Evolutionary conservation across 1,284 basidiomycete species (phyloP).

Genomic region (Pseudozyma sp.): DNA sequence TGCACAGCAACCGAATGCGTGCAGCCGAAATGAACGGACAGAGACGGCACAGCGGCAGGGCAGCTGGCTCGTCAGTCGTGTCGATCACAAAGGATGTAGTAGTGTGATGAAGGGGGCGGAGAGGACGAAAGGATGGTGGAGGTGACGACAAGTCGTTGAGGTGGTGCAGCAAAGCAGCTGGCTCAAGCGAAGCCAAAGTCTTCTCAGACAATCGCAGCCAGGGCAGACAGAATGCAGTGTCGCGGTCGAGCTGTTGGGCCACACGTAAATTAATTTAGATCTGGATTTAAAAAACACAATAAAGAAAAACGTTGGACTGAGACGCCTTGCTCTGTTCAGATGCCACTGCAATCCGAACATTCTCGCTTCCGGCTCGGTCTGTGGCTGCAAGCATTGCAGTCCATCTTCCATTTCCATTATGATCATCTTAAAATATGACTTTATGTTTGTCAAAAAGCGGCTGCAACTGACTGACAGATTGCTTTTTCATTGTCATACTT

Average conservation of each 20-base stretch:
- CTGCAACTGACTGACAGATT: no score
- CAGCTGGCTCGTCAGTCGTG: background rate
- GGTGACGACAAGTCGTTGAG: background rate
- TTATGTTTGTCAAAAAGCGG: no score
- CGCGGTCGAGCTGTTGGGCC: constrained; percentile 2
- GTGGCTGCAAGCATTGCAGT: no score
- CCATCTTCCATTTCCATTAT: no score
- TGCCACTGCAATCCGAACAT: background rate
- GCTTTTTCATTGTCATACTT: no score
- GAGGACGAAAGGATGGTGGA: background rate
- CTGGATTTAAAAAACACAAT: background rate
- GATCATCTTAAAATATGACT: no score
- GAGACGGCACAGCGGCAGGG: background rate
- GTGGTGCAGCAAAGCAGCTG: no score
- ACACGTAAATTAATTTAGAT: background rate
- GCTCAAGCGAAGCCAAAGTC: background rate
- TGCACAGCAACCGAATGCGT: constrained; percentile 43
- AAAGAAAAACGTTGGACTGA: background rate
- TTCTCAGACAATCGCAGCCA: background rate
- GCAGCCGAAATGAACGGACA: constrained; percentile 1
- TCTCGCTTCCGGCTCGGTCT: no score
- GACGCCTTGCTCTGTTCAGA: background rate
- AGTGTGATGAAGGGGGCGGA: background rate
- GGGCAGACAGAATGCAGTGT: background rate
- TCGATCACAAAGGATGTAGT: background rate